A percentile compares a stretch with the other conserved stretches of the same genome.
Conservation (phyloP, 129 eudicot species). For the Erigeron canadensis region DNA sequence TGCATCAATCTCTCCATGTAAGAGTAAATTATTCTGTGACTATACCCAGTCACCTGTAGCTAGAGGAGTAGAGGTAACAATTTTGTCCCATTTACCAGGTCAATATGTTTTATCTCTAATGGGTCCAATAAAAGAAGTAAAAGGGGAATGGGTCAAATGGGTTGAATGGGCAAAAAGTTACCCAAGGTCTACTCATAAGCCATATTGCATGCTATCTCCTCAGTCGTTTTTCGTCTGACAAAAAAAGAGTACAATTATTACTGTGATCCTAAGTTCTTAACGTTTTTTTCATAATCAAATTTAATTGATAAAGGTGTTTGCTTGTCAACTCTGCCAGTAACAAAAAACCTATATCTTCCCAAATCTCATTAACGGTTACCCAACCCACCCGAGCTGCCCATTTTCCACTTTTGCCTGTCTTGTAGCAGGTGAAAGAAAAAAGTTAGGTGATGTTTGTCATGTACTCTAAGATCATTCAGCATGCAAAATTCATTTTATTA, state of each 20-base stretch:
- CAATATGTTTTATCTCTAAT: background rate
- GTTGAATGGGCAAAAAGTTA: background rate
- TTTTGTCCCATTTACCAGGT: background rate
- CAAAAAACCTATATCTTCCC: too few relatives aligned
- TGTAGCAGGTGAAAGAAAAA: constrained; percentile 13
- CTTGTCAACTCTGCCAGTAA: background rate
- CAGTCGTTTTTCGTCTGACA: background rate
- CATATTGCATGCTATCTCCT: background rate
- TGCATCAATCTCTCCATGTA: background rate
- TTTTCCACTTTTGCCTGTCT: background rate
- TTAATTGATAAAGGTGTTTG: background rate
- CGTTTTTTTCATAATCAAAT: background rate
- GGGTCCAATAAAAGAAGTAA: background rate
- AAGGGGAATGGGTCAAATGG: background rate
- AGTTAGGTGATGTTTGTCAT: background rate
- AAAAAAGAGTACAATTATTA: background rate
- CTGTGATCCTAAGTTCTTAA: too few relatives aligned
- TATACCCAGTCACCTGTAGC: background rate
- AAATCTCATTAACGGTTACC: background rate
- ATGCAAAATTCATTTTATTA: background rate
- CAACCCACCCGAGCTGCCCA: background rate
- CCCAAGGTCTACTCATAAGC: background rate
- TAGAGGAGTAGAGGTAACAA: too few relatives aligned
- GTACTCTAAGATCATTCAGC: constrained; percentile 8
- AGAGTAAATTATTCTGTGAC: background rate